phyloP scores from a whole-genome alignment of 2,329 filamentous ascomycete species.

The Uncinocarpus reesii region DNA sequence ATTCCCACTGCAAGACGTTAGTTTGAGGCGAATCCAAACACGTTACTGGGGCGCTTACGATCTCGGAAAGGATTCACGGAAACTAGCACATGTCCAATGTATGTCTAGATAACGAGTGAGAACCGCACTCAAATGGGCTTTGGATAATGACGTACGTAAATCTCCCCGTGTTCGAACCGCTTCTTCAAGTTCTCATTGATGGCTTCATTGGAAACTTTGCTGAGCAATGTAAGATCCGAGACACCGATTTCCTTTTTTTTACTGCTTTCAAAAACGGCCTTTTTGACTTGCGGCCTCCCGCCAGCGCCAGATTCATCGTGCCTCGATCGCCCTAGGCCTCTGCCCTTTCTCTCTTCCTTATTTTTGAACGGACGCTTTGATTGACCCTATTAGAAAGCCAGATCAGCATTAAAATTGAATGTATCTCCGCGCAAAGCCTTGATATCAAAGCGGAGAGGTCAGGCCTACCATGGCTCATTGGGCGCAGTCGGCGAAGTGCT shows the following conservation, averaged over 20 bases:
- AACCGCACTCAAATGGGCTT: too few relatives aligned
- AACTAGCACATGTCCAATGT: constrained; percentile 98
- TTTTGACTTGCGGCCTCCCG: constrained; percentile 66
- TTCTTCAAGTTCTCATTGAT: constrained; percentile 99
- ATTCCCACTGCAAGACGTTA: constrained; percentile 61
- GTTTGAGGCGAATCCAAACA: constrained; percentile 13
- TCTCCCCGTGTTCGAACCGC: constrained; percentile 92
- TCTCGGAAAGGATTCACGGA: constrained; percentile 98
- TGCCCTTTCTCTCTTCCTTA: constrained; percentile 32
- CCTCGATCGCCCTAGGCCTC: constrained; percentile 35
- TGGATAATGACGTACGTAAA: constrained; percentile 57
- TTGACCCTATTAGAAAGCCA: constrained; percentile 27
- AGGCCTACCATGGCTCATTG: constrained; percentile 10
- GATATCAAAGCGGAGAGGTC: neutral
- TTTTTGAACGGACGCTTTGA: constrained; percentile 36
- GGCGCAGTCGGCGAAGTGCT: constrained; percentile 6
- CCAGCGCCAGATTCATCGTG: constrained; percentile 36
- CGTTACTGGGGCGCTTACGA: constrained; percentile 41
- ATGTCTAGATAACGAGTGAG: constrained; percentile 50
- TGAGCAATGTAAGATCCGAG: constrained; percentile 91
- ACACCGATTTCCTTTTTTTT: constrained; percentile 99
- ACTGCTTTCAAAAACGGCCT: constrained; percentile 86
- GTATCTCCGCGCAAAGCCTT: neutral
- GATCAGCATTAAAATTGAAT: neutral
- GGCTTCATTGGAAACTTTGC: constrained; percentile 97